phyloP scores from a whole-genome alignment of 1,284 basidiomycete species.

The Sparassis latifolia region DNA sequence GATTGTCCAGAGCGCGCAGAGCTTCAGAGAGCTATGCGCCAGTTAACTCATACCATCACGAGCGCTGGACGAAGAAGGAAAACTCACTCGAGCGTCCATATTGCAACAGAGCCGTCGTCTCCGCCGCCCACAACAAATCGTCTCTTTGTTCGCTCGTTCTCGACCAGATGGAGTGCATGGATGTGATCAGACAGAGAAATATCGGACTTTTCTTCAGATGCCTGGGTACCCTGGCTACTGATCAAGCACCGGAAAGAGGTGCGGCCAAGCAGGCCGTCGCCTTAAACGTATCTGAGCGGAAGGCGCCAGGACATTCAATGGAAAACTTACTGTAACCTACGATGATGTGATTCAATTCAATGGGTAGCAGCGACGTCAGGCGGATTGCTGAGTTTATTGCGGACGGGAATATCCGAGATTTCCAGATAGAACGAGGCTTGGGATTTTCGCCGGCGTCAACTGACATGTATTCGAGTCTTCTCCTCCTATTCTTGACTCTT shows the following conservation, averaged over 20 bases:
- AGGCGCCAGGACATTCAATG: background rate
- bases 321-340: constrained; percentile 53
- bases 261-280: constrained; percentile 47
- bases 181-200: constrained; percentile 42
- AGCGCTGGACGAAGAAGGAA: background rate
- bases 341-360: constrained; percentile 50
- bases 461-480: constrained; percentile 14
- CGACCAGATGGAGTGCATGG: constrained; percentile 44
- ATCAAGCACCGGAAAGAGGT: constrained; percentile 29
- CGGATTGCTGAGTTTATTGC: constrained; percentile 8
- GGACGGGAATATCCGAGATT: constrained; percentile 11
- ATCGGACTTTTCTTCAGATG: constrained; percentile 33
- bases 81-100: constrained; percentile 62
- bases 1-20: constrained; percentile 62
- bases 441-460: constrained; percentile 1
- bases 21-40: constrained; percentile 46
- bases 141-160: constrained; percentile 50
- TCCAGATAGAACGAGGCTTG: constrained; percentile 21
- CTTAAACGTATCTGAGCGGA: constrained; percentile 28
- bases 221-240: constrained; percentile 17
- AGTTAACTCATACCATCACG: no score
- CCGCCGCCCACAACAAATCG: constrained; percentile 61
- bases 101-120: constrained; percentile 66
- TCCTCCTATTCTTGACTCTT: constrained; percentile 15
- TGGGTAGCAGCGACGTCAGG: constrained; percentile 46